phyloP scores from a whole-genome alignment of 805 yeast genomes.

The Millerozyma miso region DNA sequence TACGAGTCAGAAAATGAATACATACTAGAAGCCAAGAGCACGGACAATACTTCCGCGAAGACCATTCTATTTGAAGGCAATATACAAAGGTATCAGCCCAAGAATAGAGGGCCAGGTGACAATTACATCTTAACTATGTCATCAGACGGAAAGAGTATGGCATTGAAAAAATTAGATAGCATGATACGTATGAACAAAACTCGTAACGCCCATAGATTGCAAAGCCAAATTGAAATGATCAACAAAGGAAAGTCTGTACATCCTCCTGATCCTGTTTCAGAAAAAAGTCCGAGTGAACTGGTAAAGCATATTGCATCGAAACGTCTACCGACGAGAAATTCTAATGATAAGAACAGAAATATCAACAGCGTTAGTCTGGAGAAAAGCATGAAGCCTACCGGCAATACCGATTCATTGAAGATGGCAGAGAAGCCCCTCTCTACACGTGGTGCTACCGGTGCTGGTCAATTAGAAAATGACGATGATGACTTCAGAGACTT shows the following conservation, averaged over 20 bases:
- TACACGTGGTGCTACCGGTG: not conserved
- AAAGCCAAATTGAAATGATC: slow-evolving; percentile 12
- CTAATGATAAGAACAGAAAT: not conserved
- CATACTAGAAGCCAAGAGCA: slow-evolving; percentile 26
- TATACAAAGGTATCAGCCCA: slow-evolving; percentile 22
- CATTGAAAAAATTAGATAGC: slow-evolving; percentile 23
- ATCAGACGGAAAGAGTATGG: slow-evolving; percentile 10
- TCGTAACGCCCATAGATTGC: slow-evolving; percentile 30
- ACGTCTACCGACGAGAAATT: slow-evolving; percentile 1
- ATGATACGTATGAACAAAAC: slow-evolving; percentile 36
- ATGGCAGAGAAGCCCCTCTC: not conserved
- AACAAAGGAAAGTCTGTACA: not conserved
- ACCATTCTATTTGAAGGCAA: slow-evolving; percentile 35
- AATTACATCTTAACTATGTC: slow-evolving; percentile 27
- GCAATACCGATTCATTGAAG: not conserved
- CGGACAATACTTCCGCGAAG: slow-evolving; percentile 12
- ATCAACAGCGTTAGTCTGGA: not conserved
- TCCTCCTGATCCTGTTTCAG: not conserved
- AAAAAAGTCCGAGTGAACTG: not conserved
- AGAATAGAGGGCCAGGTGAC: slow-evolving; percentile 16
- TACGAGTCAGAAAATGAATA: slow-evolving; percentile 33
- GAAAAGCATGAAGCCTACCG: not conserved
- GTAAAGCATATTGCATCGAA: slow-evolving; percentile 2
- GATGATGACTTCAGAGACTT: slow-evolving; percentile 41
- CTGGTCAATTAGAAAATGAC: not conserved